A percentile compares a stretch with the other conserved stretches of the same genome.
phyloP scores from a whole-genome alignment of 1,284 basidiomycete genomes.

The Microbotryum intermedium region DNA sequence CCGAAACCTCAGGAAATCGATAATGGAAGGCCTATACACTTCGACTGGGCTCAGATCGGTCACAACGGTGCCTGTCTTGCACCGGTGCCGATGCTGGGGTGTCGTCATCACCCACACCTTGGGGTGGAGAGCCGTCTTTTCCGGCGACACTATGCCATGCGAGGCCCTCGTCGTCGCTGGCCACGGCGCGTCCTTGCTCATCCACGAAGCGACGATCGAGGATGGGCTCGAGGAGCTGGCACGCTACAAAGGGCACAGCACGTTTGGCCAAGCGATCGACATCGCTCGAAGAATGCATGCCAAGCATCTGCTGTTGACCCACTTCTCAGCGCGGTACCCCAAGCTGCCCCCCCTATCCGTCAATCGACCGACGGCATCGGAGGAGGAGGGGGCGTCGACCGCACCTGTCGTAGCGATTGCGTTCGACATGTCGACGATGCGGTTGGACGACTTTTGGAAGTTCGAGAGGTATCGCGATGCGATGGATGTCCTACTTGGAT shows the following conservation, averaged over 20 bases:
- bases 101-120: conserved; percentile 56
- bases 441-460: conserved; percentile 71
- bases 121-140: conserved; percentile 76
- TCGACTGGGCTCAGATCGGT: conserved; percentile 41
- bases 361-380: conserved; percentile 1
- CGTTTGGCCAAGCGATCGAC: conserved; percentile 74
- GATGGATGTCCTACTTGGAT: conserved; percentile 57
- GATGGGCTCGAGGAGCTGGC: conserved; percentile 63
- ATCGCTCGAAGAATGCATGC: conserved; percentile 74
- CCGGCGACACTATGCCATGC: conserved; percentile 80
- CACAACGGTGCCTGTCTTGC: conserved; percentile 52
- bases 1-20: not conserved
- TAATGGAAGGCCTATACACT: conserved; percentile 11
- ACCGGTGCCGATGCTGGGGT: conserved; percentile 64
- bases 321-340: conserved; percentile 91
- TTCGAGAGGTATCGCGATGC: conserved; percentile 62
- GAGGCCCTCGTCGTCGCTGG: conserved; percentile 60
- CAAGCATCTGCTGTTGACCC: conserved; percentile 73
- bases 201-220: conserved; percentile 88
- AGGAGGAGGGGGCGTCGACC: not conserved
- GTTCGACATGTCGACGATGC: conserved; percentile 68
- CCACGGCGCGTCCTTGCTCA: conserved; percentile 63
- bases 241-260: conserved; percentile 71
- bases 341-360: conserved; percentile 52
- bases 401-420: conserved; percentile 56